Evolutionary conservation across 2,329 filamentous ascomycete species (phyloP), one percentile per base, ranked within the genome.

Genomic region (Colletotrichum musae): DNA sequence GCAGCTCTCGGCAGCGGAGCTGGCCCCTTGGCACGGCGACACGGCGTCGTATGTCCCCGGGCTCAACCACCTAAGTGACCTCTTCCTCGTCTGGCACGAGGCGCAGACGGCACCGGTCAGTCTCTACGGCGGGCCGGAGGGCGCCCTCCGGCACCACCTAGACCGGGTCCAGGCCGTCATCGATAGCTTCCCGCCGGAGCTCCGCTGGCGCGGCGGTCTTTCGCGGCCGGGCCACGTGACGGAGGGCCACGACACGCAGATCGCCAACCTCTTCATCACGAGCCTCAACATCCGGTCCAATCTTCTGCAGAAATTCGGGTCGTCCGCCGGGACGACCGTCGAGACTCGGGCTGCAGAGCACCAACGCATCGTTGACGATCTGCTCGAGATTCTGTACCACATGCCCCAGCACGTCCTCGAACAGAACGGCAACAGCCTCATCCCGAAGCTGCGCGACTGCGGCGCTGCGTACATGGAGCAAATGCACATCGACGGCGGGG

Each of bases 401-500:
- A 74, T 80, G 12, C 77, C 78, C 12, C 72, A 73, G 6, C 73
- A 77, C 6, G 75, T 78, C 0, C 75, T 81, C 13, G 75, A 81
- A 63, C 76, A 77, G 5, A 80, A 80, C 58, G 78, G 78, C 0
- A 73, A 73, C 16, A 77, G 76, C 45, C 50, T 79, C 0, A 75
- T 80, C n/a, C 76, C 78, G n/a, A 81, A 81, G 69, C 75, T 80
- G 28, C 72, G 80, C 21, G 80, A 81, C 57, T 77, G 80, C 58
- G 79, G 79, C 1, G 75, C 77, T 5, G 79, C 78, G 0, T 79
- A 80, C 28, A 70, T 81, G 2, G 76, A 79, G 18, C 72, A 73
- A 28, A 61, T 73, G 39, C 48, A 52, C 5, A 28, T 61, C 51
- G 36, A 68, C 16, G 32, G 36, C 12, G 26, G 18, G n/a, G 36